Evolutionary conservation across 345 rosid species (phyloP), one percentile per base, ranked within the genome.

Genomic region (Ceriops zippeliana): DNA sequence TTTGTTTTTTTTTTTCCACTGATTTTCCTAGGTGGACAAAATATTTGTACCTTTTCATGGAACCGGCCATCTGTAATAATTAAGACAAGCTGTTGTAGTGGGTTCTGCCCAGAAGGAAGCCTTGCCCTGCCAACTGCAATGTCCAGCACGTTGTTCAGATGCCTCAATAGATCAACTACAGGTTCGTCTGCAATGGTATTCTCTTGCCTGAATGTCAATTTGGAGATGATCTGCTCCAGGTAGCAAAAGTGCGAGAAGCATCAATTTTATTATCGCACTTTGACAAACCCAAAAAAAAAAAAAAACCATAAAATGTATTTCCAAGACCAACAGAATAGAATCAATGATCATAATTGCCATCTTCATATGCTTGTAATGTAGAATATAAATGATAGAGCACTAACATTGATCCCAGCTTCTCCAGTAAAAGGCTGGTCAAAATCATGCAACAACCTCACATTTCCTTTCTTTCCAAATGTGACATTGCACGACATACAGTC

Each of bases 11-110:
- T 17, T 2, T 30, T 30, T 22, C n/a, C 9, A n/a, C 24, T 10
- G n/a, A 64, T 31, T 52, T 52, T 31, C 68, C 20, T 37, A 26
- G 5, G 20, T 1, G 37, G 7, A 11, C n/a, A n/a, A 16, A 63
- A 54, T 58, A 11, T 58, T 71, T 5, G 46, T 80, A 89, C 97
- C 84, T 91, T 87, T 73, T 95, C 99, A 56, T 91, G 91, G 81
- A 95, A 88, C 61, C 87, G 88, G 19, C 99, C 98, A 73, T 91
- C 99, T 0, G 90, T 96, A 5, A 95, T 90, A 51, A 91, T 83
- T 70, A 95, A 81, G 60, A 95, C 99, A 71, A 95, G 98, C 79
- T 95, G 98, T 80, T 91, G 96, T n/a, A 95, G 85, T 0, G 98
- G 96, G 77, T 91, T 95, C 70, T 89, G 96, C n/a, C 96, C 96